Conservation (phyloP, 2,329 filamentous ascomycete species). For the Claviceps pusilla region DNA sequence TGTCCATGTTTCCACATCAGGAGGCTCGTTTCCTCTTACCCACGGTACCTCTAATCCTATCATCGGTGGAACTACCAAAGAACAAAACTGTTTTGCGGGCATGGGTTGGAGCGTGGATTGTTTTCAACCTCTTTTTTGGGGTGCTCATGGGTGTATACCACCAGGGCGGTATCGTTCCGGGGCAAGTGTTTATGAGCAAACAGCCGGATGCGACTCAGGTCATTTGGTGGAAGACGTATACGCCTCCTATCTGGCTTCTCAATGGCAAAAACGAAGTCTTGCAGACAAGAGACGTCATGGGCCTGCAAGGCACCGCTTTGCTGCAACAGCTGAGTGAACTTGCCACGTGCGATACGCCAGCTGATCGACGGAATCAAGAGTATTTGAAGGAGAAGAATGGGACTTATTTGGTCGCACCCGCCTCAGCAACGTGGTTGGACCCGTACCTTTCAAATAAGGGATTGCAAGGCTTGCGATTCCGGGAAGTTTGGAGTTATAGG, state of each 20-base stretch:
- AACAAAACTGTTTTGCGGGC: conserved; percentile 31
- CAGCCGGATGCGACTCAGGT: conserved; percentile 54
- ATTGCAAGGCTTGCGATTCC: conserved; percentile 44
- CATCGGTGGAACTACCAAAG: conserved; percentile 53
- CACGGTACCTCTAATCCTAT: conserved; percentile 60
- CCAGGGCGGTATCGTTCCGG: conserved; percentile 63
- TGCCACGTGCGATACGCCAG: conserved; percentile 48
- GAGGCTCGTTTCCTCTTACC: conserved; percentile 67
- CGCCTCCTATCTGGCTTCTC: conserved; percentile 65
- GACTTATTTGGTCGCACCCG: conserved; percentile 58
- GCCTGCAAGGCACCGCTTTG: conserved; percentile 46
- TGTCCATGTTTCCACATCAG: conserved; percentile 65
- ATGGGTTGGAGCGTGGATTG: conserved; percentile 49
- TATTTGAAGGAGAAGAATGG: conserved; percentile 47
- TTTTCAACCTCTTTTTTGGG: conserved; percentile 55
- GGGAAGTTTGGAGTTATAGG: conserved; percentile 53
- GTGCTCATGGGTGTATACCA: conserved; percentile 69
- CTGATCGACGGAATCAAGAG: conserved; percentile 38
- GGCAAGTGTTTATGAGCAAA: conserved; percentile 58
- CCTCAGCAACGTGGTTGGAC: conserved; percentile 56
- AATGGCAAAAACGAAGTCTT: conserved; percentile 60
- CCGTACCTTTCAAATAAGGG: conserved; percentile 45
- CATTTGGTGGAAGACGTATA: conserved; percentile 79
- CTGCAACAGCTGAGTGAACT: conserved; percentile 41
- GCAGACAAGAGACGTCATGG: conserved; percentile 60